Evolutionary conservation across 2,329 filamentous ascomycete species (phyloP), one percentile per base, ranked within the genome.

Genomic region (Exophiala sp.): DNA sequence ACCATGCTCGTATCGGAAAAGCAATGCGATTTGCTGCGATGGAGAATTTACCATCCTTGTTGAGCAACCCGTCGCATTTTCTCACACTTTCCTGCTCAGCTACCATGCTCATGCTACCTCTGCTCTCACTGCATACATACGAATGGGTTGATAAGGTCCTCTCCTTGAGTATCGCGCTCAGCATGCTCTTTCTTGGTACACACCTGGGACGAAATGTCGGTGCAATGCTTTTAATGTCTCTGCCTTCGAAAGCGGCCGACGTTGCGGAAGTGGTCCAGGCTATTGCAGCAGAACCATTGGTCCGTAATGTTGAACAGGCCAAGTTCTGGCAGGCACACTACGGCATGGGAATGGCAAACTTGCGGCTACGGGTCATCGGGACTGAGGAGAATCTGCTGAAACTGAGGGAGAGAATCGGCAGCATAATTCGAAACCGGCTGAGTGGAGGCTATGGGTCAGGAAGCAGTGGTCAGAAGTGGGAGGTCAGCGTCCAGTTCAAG

Each of bases 291-390:
- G 91, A 96, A 64, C 84, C 88, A 1, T 80, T 81, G 51, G 84
- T 97, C 21, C 81, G 81, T 41, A 80, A 81, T 1, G 84, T 99
- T 43, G 89, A 96, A 54, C 91, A 96, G 66, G 92, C 91, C 1
- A 86, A 91, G 67, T 96, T 99, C 71, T 99, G 94, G 94, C 94
- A 99, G 75, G 94, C 96, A 11, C 94, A 99, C 72, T 96, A 97
- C 69, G 91, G 92, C 1, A 78, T 97, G 38, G 95, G 91, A 67
- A 95, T 97, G 87, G 94, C 94, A 7, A 96, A 95, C 68, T 71
- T 99, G 62, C 95, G 90, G 70, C 72, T 99, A 16, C 81, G 85
- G 55, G 82, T 96, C 21, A 68, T 73, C 54, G 86, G 85, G 3
- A 57, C 52, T 18, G 85, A 88, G 40, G 89, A 94, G 57, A 81